A percentile compares a stretch with the other conserved stretches of the same genome.
phyloP scores from a whole-genome alignment of 2,329 filamentous ascomycete genomes.

The Arthrobotrys sinensis region DNA sequence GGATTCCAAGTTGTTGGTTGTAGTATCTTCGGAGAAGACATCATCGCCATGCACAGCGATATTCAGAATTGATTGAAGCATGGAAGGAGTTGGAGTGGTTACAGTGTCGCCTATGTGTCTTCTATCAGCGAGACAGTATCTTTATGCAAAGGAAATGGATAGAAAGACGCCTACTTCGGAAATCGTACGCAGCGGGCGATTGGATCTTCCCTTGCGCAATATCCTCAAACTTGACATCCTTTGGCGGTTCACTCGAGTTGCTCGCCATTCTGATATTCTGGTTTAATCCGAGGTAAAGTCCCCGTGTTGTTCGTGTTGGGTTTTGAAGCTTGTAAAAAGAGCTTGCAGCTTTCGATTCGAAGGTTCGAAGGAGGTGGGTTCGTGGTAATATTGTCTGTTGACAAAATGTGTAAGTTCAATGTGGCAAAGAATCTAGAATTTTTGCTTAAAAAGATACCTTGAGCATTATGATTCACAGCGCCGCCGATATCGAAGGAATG shows the following conservation, averaged over 20 bases:
- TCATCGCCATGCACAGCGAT: slow-evolving; percentile 80
- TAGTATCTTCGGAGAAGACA: slow-evolving; percentile 84
- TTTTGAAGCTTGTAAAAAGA: slow-evolving; percentile 26
- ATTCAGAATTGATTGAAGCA: slow-evolving; percentile 84
- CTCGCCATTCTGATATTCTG: slow-evolving; percentile 32
- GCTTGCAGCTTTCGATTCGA: slow-evolving; percentile 19
- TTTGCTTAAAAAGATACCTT: slow-evolving; percentile 18
- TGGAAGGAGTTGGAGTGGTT: slow-evolving; percentile 83
- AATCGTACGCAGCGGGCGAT: slow-evolving; percentile 52
- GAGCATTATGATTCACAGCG: slow-evolving; percentile 49
- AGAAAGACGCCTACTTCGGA: slow-evolving; percentile 31
- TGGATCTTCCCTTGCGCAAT: slow-evolving; percentile 23
- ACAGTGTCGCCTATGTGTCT: slow-evolving; percentile 72
- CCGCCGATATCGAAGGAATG: slow-evolving; percentile 31
- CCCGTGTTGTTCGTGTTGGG: slow-evolving; percentile 45
- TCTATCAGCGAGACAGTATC: too few species aligned
- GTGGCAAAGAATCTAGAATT: neutral
- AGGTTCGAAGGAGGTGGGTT: slow-evolving; percentile 10
- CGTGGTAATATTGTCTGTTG: slow-evolving; percentile 14
- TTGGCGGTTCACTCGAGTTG: slow-evolving; percentile 11
- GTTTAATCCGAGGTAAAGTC: neutral
- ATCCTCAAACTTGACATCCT: slow-evolving; percentile 26
- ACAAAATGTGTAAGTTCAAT: neutral
- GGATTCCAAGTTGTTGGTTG: slow-evolving; percentile 81
- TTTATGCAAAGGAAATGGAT: neutral